Base-by-base conservation (phyloP, 495 filamentous ascomycete species). In the Mytilinidion resinicola region DNA sequence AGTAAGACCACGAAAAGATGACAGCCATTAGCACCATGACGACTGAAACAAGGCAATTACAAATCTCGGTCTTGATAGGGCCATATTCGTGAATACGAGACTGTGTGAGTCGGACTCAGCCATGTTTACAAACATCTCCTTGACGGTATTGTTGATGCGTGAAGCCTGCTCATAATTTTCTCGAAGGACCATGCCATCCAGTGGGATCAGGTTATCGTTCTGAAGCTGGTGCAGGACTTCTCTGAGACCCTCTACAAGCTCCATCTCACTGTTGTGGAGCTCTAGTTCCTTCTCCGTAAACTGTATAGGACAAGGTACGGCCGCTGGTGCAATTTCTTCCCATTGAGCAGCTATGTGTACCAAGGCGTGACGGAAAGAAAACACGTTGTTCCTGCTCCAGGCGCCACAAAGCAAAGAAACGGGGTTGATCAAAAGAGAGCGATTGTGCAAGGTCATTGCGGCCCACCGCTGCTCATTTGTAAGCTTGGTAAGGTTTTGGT, bases 151-250 rank as follows among this genome's bases (percentile, higher is more conserved):
- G 30, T 38, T 56, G 53, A 48, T 38, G 17, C 25, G 17, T 37
- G 34, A 56, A 56, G 53, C 53, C 53, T 56, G 42, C 53, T 56
- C 39, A 41, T 56, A 56, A 30, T 48, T 48, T 48, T 56, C 53
- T 33, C 53, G 53, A 25, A 30, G 53, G 15, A 56, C 42, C 53
- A 56, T 56, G 14, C 53, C 53, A 38, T 41, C 53, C 34, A 56
- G 25, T 49, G 53, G 53, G 30, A 56, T 56, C 34, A 56, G 25
- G 41, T 56, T 49, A 25, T 56, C 53, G 38, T 56, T 48, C 30
- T 56, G 53, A 38, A 56, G 53, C 42, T 56, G 53, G 34, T 46
- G 41, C 15, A 56, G 53, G 25, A 48, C 42, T 50, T 56, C 53
- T 38, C 53, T 41, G 41, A 56, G 53, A 56, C 53, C 53, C 25